A percentile compares a stretch with the other conserved stretches of the same genome.
Evolutionary conservation across 106 monocot species (phyloP).

Genomic region (Acorus calamus): DNA sequence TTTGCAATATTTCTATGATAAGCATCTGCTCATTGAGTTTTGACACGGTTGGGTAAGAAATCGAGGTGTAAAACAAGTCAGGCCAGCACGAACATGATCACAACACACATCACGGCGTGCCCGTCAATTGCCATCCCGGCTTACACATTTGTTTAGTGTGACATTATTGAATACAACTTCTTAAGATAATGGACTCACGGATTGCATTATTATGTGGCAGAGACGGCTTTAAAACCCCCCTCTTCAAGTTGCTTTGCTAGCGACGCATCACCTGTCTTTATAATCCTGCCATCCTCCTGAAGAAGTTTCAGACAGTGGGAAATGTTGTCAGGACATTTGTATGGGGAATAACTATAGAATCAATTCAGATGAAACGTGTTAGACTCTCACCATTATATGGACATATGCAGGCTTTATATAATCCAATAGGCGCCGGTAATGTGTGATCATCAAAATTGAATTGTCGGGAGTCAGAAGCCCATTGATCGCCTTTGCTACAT

Average conservation of each 20-base stretch:
- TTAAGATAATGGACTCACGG: too few species aligned
- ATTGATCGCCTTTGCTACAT: constrained; percentile 85
- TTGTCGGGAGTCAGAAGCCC: constrained; percentile 60
- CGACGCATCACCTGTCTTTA: constrained; percentile 74
- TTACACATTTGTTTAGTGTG: too few species aligned
- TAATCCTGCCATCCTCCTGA: constrained; percentile 68
- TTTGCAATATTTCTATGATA: too few species aligned
- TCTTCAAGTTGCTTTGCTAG: constrained; percentile 69
- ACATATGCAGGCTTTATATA: constrained; percentile 60
- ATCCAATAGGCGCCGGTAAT: constrained; percentile 84
- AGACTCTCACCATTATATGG: constrained; percentile 79
- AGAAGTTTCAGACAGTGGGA: background rate
- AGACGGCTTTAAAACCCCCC: constrained; percentile 59
- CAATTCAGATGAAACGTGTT: background rate
- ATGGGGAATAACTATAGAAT: background rate
- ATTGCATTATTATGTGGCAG: constrained; percentile 8
- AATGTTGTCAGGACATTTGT: background rate
- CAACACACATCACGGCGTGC: too few species aligned
- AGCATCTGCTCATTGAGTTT: too few species aligned
- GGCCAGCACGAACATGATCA: too few species aligned
- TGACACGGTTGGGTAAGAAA: too few species aligned
- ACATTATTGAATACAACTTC: too few species aligned
- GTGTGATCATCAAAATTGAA: constrained; percentile 88
- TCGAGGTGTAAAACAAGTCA: too few species aligned
- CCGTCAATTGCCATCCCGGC: too few species aligned